Percentiles rank a stretch among this genome's conserved stretches.
Conservation (phyloP, 768 basidiomycete genomes). For the Calocybe indica region DNA sequence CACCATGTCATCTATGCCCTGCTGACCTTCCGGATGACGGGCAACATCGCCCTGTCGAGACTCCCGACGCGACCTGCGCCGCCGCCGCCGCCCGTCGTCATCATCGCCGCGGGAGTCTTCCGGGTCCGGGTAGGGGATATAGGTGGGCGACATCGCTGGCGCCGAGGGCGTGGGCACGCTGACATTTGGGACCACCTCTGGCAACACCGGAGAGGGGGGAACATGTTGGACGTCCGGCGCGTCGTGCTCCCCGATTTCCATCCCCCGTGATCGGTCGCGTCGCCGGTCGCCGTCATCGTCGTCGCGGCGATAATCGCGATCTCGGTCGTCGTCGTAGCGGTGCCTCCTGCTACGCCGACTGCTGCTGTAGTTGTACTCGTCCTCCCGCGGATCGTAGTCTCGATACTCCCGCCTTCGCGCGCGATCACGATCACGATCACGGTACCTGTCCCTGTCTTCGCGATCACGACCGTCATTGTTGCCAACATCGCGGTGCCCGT, state of each 20-base stretch:
- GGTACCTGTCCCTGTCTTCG: constrained; percentile 1
- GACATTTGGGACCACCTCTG: neutral
- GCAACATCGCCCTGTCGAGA: too few relatives aligned
- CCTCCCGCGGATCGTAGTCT: constrained; percentile 3
- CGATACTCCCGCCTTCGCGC: constrained; percentile 2
- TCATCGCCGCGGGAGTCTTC: neutral
- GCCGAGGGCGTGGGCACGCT: neutral
- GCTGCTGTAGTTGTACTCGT: constrained; percentile 3
- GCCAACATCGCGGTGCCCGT: too few relatives aligned
- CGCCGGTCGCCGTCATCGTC: constrained; percentile 8
- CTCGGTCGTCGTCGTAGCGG: constrained; percentile 9
- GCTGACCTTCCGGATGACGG: constrained; percentile 11
- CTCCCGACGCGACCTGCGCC: too few relatives aligned
- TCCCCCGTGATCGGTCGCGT: neutral
- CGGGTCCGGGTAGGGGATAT: neutral
- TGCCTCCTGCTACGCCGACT: constrained; percentile 2
- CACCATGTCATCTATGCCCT: constrained; percentile 17
- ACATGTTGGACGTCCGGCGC: neutral
- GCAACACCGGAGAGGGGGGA: too few relatives aligned
- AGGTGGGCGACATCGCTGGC: neutral
- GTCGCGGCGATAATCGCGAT: constrained; percentile 12
- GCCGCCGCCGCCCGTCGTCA: neutral
- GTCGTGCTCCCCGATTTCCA: neutral
- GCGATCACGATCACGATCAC: constrained; percentile 13
- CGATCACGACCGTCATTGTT: constrained; percentile 4